A percentile compares a stretch with the other conserved stretches of the same genome.
These are phyloP conservation scores for Metrosideros polymorpha DNA, from an alignment of 441 rosid species.

Conservation along the genomic window DNA sequence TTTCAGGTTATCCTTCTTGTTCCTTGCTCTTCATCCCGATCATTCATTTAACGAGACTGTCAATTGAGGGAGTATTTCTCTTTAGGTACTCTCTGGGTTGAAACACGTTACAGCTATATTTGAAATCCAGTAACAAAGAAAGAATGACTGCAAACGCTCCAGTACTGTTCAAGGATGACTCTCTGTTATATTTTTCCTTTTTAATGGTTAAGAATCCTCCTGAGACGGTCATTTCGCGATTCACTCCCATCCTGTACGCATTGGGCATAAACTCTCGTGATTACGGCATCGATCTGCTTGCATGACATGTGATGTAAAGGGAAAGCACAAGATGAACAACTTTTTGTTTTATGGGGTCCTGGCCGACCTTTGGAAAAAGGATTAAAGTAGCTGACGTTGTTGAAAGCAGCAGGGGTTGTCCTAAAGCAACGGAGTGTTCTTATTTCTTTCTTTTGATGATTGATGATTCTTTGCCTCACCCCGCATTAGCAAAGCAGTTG, in stretches of 20 bases:
- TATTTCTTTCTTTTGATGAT: background rate
- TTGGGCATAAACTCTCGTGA: background rate
- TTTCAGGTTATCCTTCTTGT: background rate
- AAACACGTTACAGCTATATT: background rate
- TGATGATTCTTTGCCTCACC: background rate
- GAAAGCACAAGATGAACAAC: background rate
- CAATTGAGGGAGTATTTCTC: background rate
- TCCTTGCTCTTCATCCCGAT: background rate
- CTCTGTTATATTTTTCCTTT: background rate
- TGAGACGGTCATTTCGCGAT: background rate
- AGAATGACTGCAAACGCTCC: background rate
- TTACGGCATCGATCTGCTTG: background rate
- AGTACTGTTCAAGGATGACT: background rate
- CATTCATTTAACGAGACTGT: background rate
- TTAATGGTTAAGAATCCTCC: background rate
- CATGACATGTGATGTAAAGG: background rate
- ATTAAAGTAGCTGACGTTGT: background rate
- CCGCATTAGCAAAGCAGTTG: conserved; percentile 2
- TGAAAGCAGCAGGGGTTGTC: background rate
- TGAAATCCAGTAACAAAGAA: background rate
- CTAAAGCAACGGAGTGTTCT: background rate
- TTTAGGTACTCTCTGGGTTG: background rate
- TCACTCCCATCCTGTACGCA: background rate
- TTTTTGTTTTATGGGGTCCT: background rate
- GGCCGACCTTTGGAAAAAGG: background rate